Base-by-base conservation (phyloP, 2,329 filamentous ascomycete species). In the Chalara sp. region DNA sequence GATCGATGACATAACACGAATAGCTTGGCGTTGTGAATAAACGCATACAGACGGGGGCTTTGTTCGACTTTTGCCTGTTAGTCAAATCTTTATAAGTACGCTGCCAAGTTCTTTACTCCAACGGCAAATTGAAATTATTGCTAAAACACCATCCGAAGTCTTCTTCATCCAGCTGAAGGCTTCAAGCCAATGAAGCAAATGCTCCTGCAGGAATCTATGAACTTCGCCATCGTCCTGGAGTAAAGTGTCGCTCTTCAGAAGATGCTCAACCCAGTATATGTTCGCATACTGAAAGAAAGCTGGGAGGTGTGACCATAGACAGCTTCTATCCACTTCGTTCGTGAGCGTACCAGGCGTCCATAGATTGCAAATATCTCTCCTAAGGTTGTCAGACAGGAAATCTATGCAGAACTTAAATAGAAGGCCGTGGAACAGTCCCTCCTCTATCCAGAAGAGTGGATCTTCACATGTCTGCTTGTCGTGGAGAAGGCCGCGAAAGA, bases 131-230 rank as follows among this genome's bases (percentile, higher is more conserved):
- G 35, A 39, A 8, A 8, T 39, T 8, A 39, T n/a, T 8, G n/a
- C 8, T 39, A 8, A 39, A 8, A 8, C 35, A 39, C 35, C 35
- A 39, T 39, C 35, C 35, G 41, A 43, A 6, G 28, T 28, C 6
- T 28, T 10, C 41, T 21, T 21, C 28, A 43, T 11, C 52, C 10
- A 21, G 13, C 41, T 28, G 7, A 43, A 28, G 10, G 41, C 41
- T 28, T 43, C 41, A 21, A 43, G 53, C 53, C 51, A 55, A 33
- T 73, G 59, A 4, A 74, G 67, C 47, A 73, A 60, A 55, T 72
- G 66, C 28, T 55, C 11, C 10, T 59, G 52, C 3, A 74, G 56
- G 52, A 74, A 74, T 1, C 46, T 0, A 48, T 70, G 53, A 5
- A 65, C 60, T 33, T 54, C 13, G 39, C 61, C 57, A 28, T 53